phyloP scores from a whole-genome alignment of 2,329 filamentous ascomycete species.

The Alternaria infectoria region DNA sequence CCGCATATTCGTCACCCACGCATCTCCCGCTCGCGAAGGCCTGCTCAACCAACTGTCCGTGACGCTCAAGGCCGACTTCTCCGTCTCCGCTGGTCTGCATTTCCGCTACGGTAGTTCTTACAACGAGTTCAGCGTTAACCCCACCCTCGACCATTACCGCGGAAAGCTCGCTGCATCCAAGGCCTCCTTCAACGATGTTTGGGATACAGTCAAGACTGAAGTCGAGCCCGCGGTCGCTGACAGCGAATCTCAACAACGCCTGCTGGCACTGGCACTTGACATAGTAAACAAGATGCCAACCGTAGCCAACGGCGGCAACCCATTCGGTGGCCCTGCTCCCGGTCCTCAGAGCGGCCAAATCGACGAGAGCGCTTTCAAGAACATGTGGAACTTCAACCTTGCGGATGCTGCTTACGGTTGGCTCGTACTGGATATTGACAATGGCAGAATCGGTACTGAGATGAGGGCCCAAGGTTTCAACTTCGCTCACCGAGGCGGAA shows the following conservation, averaged over 20 bases:
- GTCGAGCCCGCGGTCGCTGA: conserved; percentile 93
- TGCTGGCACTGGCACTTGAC: conserved; percentile 87
- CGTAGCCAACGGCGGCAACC: conserved; percentile 93
- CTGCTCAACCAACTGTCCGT: conserved; percentile 98
- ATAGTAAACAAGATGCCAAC: conserved; percentile 98
- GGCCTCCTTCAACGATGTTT: conserved; percentile 98
- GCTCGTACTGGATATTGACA: conserved; percentile 92
- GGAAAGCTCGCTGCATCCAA: conserved; percentile 98
- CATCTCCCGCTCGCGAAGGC: conserved; percentile 93
- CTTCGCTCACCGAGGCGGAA: conserved; percentile 92
- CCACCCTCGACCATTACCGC: conserved; percentile 95
- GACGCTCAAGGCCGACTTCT: conserved; percentile 97
- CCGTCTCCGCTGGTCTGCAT: conserved; percentile 93
- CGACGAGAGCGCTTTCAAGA: conserved; percentile 99
- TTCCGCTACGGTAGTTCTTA: conserved; percentile 99
- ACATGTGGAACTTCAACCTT: conserved; percentile 99
- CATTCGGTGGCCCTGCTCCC: conserved; percentile 85
- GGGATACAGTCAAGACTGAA: conserved; percentile 97
- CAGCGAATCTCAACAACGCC: conserved; percentile 91
- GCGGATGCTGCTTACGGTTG: conserved; percentile 97
- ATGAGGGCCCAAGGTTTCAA: conserved; percentile 99
- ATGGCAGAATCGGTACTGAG: conserved; percentile 94
- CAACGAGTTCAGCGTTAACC: conserved; percentile 99
- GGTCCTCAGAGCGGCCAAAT: conserved; percentile 83
- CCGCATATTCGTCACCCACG: conserved; percentile 94